Base-by-base conservation (phyloP, 2,329 filamentous ascomycete genomes). In the Xenoacremonium recifei region DNA sequence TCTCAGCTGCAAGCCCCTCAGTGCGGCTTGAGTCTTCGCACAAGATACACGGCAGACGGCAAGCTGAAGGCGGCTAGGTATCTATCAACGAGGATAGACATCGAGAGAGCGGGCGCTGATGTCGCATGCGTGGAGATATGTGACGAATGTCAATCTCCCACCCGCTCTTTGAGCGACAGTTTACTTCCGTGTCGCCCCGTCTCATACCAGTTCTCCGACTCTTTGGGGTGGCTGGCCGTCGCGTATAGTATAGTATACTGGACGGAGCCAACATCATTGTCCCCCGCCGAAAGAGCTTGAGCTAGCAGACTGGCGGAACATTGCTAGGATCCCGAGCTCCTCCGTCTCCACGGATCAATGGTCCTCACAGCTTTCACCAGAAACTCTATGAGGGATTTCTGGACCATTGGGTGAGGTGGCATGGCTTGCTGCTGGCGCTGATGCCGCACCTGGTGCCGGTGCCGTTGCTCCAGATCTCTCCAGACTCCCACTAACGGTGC, bases 311-410 rank as follows among this genome's bases (percentile, higher is more conserved):
- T 36, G 41, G 35, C 34, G 37, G 35, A 34, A 6, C 5, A 37
- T 44, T 23, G 33, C 35, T 13, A 41, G 44, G 37, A 48, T 53
- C 42, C 44, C 44, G 31, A 43, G 23, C 41, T 45, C 39, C 35
- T 42, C 44, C 40, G 30, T 42, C 41, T 35, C 34, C 37, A 42
- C 43, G 37, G 49, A 46, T 49, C 44, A n/a, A n/a, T n/a, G 34
- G 43, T 33, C 40, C 39, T 44, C 32, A 25, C 40, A 7, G 7
- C 32, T 34, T 10, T 20, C 38, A 44, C 39, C 31, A 38, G 39
- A 31, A 37, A 31, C 21, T 41, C 33, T 47, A 48, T 57, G 54
- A 54, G 54, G 54, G 43, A 54, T 57, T 57, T 55, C 32, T 18
- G 9, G n/a, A 20, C 17, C 11, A 18, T 37, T 43, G 31, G 49